Base-by-base conservation (phyloP, 176 grass and related monocot species). In the sorghum (Sorghum bicolor) region DNA sequence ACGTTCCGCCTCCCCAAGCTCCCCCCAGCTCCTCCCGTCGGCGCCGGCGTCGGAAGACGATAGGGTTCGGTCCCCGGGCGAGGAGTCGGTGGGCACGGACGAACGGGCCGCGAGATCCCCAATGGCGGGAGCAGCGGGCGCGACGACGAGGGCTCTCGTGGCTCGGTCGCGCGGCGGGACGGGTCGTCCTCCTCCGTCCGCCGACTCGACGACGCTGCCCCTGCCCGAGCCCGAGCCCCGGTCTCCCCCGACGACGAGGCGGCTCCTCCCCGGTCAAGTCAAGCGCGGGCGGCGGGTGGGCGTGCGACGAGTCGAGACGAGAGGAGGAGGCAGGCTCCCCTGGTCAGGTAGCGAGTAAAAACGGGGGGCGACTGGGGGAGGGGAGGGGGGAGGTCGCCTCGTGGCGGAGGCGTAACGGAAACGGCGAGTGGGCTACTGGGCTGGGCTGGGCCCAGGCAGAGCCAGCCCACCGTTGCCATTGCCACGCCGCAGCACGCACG, bases 31-130 rank as follows among this genome's bases (percentile, higher is more conserved):
- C 30, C 28, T 31, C 58, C 2, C 24, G 39, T 28, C 12, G 3
- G 2, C 53, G 41, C 1, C 8, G 53, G 80, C 5, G 9, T 0
- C 64, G 32, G 2, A 2, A 28, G 73, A 1, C 1, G 72, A 22
- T 66, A 83, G 71, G 82, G 9, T 38, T 66, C 0, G 71, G 12
- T 70, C 26, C 28, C 30, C 76, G 16, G 48, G 38, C 38, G 45
- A 70, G 34, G 34, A 48, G 45, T 34, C 74, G 53, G 25, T 6
- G 58, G 72, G 13, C 19, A 44, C 16, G 5, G 0, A 14, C 33
- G 5, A n/a, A 2, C 39, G 55, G 16, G 57, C 53, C 33, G 65
- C 50, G 83, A 90, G 88, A 90, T 86, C 83, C 72, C 83, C 88
- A 89, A 89, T 86, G 15, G 32, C 14, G 8, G 45, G 45, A 53